Evolutionary conservation across 1,139 yeast species (phyloP), one percentile per base, ranked within the genome.

Genomic region (Suhomyces anneliseae): DNA sequence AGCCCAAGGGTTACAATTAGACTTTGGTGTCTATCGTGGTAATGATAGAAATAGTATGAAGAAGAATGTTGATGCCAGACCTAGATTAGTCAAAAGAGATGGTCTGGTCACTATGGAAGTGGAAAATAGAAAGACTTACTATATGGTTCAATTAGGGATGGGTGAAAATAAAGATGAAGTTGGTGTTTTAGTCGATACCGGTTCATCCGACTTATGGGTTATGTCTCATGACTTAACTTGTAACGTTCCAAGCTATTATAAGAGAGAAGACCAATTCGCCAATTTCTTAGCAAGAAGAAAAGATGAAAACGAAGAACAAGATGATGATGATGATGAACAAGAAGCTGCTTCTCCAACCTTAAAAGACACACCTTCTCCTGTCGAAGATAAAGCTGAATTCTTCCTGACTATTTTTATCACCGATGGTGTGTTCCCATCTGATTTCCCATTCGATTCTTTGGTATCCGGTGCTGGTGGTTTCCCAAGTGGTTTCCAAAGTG

Each of bases 201-300:
- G 79, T 9, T 70, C 77, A 4, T 72, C 78, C 8, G 80, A 75
- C 54, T 66, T 75, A 50, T 75, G 79, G 79, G 66, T 75, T 36
- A 68, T 70, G 73, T 58, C 69, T 9, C 61, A 58, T 45, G 69
- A 70, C 42, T 62, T 71, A 27, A 44, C 40, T 3, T 72, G 77
- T 53, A 36, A 36, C 9, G 41, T 37, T 3, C 39, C 35, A 14
- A 35, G 31, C 4, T 3, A 9, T 0, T 26, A 10, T 14, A 36
- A 36, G 32, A 44, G 45, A 40, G 39, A 44, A 26, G 39, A 19
- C 32, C 34, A 19, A 3, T 33, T n/a, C 7, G 24, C 29, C 9
- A 36, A 36, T 15, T 9, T 19, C 4, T 8, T 27, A 12, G 12
- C 31, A 38, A 6, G 19, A 27, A 38, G 27, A 7, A 14, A 19